Evolutionary conservation across 768 basidiomycete species (phyloP).

Genomic region (Asterophora parasitica): DNA sequence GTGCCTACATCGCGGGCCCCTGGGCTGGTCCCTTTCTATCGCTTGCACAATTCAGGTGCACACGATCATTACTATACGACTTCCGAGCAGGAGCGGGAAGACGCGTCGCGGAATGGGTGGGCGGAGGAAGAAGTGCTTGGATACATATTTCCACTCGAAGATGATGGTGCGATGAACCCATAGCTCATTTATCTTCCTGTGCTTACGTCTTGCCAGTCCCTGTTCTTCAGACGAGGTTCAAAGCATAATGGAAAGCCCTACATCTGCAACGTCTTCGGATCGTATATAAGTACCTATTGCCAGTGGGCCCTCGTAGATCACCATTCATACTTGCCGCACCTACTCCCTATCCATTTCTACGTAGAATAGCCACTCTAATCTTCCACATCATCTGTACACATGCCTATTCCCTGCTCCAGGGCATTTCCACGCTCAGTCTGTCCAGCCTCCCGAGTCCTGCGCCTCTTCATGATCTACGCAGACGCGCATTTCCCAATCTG

Average conservation of each 20-base stretch:
- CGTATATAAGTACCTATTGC: neutral
- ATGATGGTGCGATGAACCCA: conserved; percentile 9
- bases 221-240: neutral
- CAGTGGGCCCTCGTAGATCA: no score
- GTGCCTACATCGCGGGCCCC: conserved; percentile 10
- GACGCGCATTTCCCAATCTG: conserved; percentile 10
- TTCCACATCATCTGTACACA: no score
- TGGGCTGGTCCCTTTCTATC: conserved; percentile 18
- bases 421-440: neutral
- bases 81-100: conserved; percentile 17
- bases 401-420: neutral
- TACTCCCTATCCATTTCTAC: no score
- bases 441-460: neutral
- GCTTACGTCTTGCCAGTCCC: conserved; percentile 2
- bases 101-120: conserved; percentile 22
- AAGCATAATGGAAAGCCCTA: neutral
- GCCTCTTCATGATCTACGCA: conserved; percentile 3
- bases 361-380: no score
- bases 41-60: conserved; percentile 14
- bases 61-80: conserved; percentile 21
- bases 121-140: conserved; percentile 15
- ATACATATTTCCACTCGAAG: conserved; percentile 12
- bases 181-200: neutral
- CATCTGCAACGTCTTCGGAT: no score
- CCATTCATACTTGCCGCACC: no score